These are phyloP conservation scores for Xylaria palmicola DNA, from an alignment of 495 filamentous ascomycete genomes.

Conservation along the genomic window DNA sequence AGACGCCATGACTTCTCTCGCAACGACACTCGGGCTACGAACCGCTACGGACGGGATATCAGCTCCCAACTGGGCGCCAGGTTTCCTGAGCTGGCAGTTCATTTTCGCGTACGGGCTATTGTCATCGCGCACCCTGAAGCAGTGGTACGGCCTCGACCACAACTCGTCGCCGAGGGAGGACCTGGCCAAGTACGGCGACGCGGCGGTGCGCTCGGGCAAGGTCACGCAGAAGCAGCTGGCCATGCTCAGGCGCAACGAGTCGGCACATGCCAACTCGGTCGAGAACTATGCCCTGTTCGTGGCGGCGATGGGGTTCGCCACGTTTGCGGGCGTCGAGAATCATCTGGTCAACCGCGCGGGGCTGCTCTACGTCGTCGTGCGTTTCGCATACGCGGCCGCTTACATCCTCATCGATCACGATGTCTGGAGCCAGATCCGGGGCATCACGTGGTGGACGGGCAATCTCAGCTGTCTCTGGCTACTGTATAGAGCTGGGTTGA, in stretches of 20 bases:
- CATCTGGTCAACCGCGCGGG: constrained; percentile 44
- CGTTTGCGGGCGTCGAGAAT: constrained; percentile 36
- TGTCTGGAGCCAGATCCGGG: constrained; percentile 39
- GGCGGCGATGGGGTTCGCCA: constrained; percentile 34
- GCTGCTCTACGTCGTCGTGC: constrained; percentile 43
- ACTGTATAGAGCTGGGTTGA: constrained; percentile 26
- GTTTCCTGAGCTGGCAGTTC: constrained; percentile 48
- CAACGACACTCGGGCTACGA: constrained; percentile 17
- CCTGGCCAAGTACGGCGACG: constrained; percentile 45
- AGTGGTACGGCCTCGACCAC: constrained; percentile 47
- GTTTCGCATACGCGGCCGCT: constrained; percentile 38
- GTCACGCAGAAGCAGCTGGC: constrained; percentile 44
- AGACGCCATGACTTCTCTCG: constrained; percentile 17
- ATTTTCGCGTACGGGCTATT: constrained; percentile 45
- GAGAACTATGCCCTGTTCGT: constrained; percentile 51
- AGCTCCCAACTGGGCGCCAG: constrained; percentile 36
- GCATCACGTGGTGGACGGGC: constrained; percentile 47
- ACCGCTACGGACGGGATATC: background rate
- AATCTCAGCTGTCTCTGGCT: constrained; percentile 42
- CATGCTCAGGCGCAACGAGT: constrained; percentile 47
- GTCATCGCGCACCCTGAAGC: constrained; percentile 44
- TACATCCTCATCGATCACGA: constrained; percentile 43
- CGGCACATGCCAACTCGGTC: constrained; percentile 48
- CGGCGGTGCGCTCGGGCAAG: constrained; percentile 49
- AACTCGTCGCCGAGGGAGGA: constrained; percentile 48